Conservation (phyloP, 2,329 filamentous ascomycete genomes). For the Pseudogymnoascus sp. region DNA sequence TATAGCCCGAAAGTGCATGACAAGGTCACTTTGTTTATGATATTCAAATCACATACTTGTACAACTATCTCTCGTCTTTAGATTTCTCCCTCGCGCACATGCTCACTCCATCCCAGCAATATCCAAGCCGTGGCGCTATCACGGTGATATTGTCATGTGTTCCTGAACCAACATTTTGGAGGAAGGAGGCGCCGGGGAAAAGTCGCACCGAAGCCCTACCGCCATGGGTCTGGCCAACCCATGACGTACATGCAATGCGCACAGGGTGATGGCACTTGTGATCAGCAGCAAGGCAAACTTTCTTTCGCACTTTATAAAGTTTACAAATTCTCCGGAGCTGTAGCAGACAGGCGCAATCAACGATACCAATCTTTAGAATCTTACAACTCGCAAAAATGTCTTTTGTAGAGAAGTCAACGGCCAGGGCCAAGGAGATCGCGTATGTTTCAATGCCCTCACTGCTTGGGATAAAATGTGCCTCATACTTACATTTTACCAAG, state of each 20-base stretch:
- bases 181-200: neutral
- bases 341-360: neutral
- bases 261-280: constrained; percentile 7
- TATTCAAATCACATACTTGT: neutral
- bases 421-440: constrained; percentile 30
- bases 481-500: constrained; percentile 30
- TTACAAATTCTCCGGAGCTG: neutral
- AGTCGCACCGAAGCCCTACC: neutral
- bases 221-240: neutral
- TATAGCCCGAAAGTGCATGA: neutral
- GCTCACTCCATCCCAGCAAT: neutral
- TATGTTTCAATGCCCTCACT: constrained; percentile 19
- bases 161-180: neutral
- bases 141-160: neutral
- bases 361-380: neutral
- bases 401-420: constrained; percentile 12
- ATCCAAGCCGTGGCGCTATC: neutral
- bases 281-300: neutral
- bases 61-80: neutral
- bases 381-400: neutral
- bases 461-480: neutral
- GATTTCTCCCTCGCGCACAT: neutral
- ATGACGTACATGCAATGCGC: neutral
- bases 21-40: neutral
- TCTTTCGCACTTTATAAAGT: constrained; percentile 4